phyloP scores from a whole-genome alignment of 192 early-diverging fungal genomes.

The Coemansia sp. region DNA sequence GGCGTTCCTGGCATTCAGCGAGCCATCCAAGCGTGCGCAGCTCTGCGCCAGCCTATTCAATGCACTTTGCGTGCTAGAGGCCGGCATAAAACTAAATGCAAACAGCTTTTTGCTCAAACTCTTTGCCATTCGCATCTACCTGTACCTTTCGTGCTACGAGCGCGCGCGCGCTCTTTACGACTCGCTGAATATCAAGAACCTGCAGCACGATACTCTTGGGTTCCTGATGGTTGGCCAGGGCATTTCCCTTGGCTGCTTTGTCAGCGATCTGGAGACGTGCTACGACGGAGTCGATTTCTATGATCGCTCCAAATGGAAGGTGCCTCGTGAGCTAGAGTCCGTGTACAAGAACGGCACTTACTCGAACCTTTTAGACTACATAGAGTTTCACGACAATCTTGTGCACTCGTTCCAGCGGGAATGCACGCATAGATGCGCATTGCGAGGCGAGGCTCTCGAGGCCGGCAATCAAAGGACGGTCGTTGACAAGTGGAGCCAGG shows the following conservation, averaged over 20 bases:
- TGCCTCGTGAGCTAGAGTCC: constrained; percentile 82
- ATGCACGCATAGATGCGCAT: constrained; percentile 61
- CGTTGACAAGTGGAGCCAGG: constrained; percentile 56
- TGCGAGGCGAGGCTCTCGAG: constrained; percentile 62
- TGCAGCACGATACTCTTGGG: constrained; percentile 87
- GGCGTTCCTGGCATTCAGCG: constrained; percentile 26
- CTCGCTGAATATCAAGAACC: constrained; percentile 83
- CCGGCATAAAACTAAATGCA: constrained; percentile 68
- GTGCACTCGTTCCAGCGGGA: constrained; percentile 71
- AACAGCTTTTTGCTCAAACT: constrained; percentile 86
- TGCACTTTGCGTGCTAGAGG: constrained; percentile 68
- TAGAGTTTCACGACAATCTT: constrained; percentile 72
- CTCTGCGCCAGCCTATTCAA: constrained; percentile 31
- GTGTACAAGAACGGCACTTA: constrained; percentile 82
- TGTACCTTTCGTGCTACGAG: constrained; percentile 60
- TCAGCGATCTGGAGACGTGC: constrained; percentile 54
- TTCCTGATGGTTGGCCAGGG: constrained; percentile 48
- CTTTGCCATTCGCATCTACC: constrained; percentile 79
- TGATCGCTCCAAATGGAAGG: constrained; percentile 69
- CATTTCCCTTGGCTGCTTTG: constrained; percentile 28
- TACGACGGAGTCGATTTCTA: constrained; percentile 72
- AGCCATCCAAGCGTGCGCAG: constrained; percentile 4
- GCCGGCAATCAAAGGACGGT: constrained; percentile 52
- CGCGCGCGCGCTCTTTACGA: constrained; percentile 62
- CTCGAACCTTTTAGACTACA: constrained; percentile 88